A percentile compares a stretch with the other conserved stretches of the same genome.
These are phyloP conservation scores for Raffaelea ambrosiae DNA, from an alignment of 2,329 filamentous ascomycete genomes.

Conservation along the genomic window DNA sequence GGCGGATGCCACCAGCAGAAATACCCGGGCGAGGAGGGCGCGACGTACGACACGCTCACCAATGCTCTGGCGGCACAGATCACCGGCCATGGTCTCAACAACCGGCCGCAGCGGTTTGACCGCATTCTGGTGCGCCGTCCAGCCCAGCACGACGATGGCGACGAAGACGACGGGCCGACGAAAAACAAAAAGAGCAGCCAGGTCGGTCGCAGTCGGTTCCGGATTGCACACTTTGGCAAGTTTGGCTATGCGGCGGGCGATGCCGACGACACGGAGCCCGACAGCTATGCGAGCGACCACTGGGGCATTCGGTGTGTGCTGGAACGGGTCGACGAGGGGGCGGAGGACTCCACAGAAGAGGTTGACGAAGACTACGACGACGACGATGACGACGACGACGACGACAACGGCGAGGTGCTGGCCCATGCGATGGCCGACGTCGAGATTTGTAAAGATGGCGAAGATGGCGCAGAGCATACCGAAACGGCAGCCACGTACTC, in stretches of 20 bases:
- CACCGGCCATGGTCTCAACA: conserved; percentile 36
- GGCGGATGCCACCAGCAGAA: conserved; percentile 20
- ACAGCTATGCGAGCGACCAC: conserved; percentile 43
- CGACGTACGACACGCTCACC: conserved; percentile 52
- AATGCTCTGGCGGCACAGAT: conserved; percentile 48
- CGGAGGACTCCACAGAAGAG: background rate
- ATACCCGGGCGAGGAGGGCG: conserved; percentile 53
- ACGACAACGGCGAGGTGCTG: background rate
- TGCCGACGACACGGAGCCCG: conserved; percentile 6
- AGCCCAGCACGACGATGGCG: background rate
- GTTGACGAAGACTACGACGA: background rate
- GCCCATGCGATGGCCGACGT: too few species aligned
- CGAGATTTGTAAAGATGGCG: too few species aligned
- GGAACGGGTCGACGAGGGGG: conserved; percentile 9
- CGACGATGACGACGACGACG: background rate
- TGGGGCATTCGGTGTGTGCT: conserved; percentile 46
- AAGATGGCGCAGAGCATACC: conserved; percentile 4
- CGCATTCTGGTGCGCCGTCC: conserved; percentile 44
- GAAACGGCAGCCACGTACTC: conserved; percentile 1
- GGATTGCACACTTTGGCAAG: conserved; percentile 41
- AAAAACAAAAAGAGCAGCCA: conserved; percentile 17
- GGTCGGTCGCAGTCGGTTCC: too few species aligned
- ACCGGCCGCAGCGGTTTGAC: conserved; percentile 57
- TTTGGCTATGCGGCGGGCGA: conserved; percentile 38
- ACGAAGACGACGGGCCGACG: background rate